Evolutionary conservation across 371 early-diverging fungal species (phyloP).

Genomic region (Synchytrium microbalum): DNA sequence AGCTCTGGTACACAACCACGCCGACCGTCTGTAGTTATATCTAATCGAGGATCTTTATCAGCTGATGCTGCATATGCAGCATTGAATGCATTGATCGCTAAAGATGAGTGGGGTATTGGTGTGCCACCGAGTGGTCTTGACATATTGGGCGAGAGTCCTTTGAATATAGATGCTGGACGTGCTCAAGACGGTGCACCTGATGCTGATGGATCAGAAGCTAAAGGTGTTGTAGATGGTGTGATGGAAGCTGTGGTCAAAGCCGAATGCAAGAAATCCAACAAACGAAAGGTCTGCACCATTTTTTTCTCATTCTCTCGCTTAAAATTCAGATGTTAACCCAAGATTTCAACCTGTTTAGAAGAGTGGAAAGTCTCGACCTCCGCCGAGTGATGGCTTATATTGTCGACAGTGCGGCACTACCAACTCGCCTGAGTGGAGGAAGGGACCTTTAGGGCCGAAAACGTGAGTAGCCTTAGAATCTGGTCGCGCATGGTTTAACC

Average conservation of each 20-base stretch:
- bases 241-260: not conserved
- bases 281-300: not conserved
- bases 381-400: slow-evolving; percentile 12
- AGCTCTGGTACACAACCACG: not conserved
- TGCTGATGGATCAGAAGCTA: too few species aligned
- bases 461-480: not conserved
- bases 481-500: not conserved
- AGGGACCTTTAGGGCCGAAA: slow-evolving; percentile 11
- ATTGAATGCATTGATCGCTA: too few species aligned
- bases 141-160: too few species aligned
- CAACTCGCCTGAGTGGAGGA: slow-evolving; percentile 16
- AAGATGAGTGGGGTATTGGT: too few species aligned
- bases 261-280: not conserved
- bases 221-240: too few species aligned
- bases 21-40: too few species aligned
- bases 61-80: too few species aligned
- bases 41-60: too few species aligned
- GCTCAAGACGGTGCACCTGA: too few species aligned
- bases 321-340: not conserved
- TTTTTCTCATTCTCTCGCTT: not conserved
- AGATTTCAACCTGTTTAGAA: not conserved
- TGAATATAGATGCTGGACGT: too few species aligned
- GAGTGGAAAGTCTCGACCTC: not conserved
- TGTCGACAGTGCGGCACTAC: slow-evolving; percentile 16
- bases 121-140: too few species aligned